Evolutionary conservation across 2,329 filamentous ascomycete species (phyloP).

Genomic region (Neopestalotiopsis sp.): DNA sequence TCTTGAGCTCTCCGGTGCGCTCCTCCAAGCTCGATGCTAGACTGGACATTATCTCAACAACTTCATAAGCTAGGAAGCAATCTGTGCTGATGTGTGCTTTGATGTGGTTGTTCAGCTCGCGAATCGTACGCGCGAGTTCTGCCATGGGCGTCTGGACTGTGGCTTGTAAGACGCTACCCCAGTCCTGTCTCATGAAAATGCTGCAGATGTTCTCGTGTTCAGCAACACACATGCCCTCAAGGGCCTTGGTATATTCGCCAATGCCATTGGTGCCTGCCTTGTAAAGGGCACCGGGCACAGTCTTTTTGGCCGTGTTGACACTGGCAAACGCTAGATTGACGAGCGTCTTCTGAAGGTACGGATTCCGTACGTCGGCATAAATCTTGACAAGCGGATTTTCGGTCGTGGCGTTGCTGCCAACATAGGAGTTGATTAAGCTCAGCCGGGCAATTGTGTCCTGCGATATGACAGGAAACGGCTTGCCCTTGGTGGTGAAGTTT

Average conservation of each 20-base stretch:
- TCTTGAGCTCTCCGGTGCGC: constrained; percentile 85
- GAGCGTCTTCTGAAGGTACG: constrained; percentile 82
- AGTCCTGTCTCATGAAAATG: constrained; percentile 86
- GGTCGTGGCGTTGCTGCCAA: constrained; percentile 64
- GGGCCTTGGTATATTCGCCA: constrained; percentile 82
- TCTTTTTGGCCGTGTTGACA: constrained; percentile 81
- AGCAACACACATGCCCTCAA: constrained; percentile 85
- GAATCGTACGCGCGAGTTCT: constrained; percentile 84
- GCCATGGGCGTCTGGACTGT: constrained; percentile 80
- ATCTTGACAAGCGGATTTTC: constrained; percentile 79
- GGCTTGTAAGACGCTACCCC: constrained; percentile 77
- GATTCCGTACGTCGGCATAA: constrained; percentile 84
- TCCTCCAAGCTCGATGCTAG: constrained; percentile 81
- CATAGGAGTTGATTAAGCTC: constrained; percentile 78
- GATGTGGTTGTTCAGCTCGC: constrained; percentile 89
- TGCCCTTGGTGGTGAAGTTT: constrained; percentile 90
- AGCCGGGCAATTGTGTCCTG: constrained; percentile 79
- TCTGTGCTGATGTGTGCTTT: constrained; percentile 86
- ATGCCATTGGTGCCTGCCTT: constrained; percentile 90
- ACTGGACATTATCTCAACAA: constrained; percentile 85
- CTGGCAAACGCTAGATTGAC: constrained; percentile 89
- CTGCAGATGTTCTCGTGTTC: constrained; percentile 92
- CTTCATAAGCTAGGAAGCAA: constrained; percentile 94
- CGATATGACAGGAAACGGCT: constrained; percentile 80
- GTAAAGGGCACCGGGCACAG: constrained; percentile 83